Base-by-base conservation (phyloP, 2,329 filamentous ascomycete genomes). In the Aspergillus bombycis region DNA sequence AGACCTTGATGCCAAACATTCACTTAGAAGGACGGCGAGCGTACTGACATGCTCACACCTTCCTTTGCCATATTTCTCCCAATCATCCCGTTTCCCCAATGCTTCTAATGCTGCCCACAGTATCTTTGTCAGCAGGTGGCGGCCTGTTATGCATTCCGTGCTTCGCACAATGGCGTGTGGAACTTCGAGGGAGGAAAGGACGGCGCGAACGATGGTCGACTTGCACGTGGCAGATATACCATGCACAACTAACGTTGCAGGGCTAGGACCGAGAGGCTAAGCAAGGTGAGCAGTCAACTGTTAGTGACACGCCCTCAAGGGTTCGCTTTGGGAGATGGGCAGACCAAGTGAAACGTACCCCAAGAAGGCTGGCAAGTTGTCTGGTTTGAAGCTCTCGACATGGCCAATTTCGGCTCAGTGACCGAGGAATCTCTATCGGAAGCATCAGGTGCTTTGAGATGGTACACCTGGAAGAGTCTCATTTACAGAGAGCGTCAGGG, bases 141-240 rank as follows among this genome's bases (percentile, higher is more conserved):
- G 75, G 28, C 77, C 78, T 1, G 80, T 81, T 19, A 83, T 80
- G 61, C 80, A 82, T 67, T 83, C 81, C 11, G 76, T 73, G 67
- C 80, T 79, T 43, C 75, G 79, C 56, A 82, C 74, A 58, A 81
- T 69, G 30, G 77, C 76, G 65, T 81, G 75, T 14, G 74, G 74
- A 38, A 80, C 81, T 4, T 84, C 82, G 9, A 91, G 84, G 36
- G 86, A 83, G 12, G 83, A 84, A 21, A 96, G 84, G 19, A 93
- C 84, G 3, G 84, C 83, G 62, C 83, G 82, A 4, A 90, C 83
- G 57, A 97, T 85, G 55, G 87, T 86, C 36, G 88, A 92, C 80
- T 98, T 98, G 46, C 93, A 94, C 0, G 94, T 96, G 2, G 93
- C 90, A 72, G 94, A 89, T 34, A 93, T 87, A 57, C 95, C 95